Conservation (phyloP, 2,329 filamentous ascomycete genomes). For the Metarhizium album region DNA sequence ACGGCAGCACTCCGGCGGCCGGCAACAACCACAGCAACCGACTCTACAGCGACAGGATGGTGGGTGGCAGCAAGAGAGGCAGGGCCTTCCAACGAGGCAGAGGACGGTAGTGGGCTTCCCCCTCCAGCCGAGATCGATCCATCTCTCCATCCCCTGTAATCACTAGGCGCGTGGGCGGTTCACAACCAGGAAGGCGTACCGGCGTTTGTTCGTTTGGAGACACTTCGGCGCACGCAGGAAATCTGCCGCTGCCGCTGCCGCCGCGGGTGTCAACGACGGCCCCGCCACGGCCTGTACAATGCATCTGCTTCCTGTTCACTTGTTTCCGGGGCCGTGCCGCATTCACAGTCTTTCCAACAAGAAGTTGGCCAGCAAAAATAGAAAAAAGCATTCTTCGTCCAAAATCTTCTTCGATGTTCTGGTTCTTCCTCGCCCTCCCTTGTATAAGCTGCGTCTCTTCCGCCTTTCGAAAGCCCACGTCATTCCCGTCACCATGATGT, state of each 20-base stretch:
- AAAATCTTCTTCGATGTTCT: not conserved
- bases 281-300: not conserved
- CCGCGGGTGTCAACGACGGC: too few relatives aligned
- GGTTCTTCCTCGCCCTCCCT: not conserved
- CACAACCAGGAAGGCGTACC: not conserved
- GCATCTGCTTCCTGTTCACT: too few relatives aligned
- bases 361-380: too few relatives aligned
- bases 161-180: not conserved
- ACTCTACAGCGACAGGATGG: conserved; percentile 43
- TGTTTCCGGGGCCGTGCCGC: too few relatives aligned
- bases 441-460: not conserved
- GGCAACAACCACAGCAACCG: conserved; percentile 26
- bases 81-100: conserved; percentile 15
- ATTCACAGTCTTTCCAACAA: too few relatives aligned
- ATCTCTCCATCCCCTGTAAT: not conserved
- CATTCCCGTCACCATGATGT: too few relatives aligned
- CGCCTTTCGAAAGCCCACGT: too few relatives aligned
- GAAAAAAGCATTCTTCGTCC: not conserved
- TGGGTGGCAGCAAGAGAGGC: conserved; percentile 18
- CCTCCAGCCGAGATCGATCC: not conserved
- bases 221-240: too few relatives aligned
- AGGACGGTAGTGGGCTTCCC: not conserved
- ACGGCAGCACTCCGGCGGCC: conserved; percentile 12
- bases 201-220: not conserved
- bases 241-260: too few relatives aligned